These are phyloP conservation scores for Panaeolus cyanescens DNA, from an alignment of 768 basidiomycete species.

Conservation along the genomic window DNA sequence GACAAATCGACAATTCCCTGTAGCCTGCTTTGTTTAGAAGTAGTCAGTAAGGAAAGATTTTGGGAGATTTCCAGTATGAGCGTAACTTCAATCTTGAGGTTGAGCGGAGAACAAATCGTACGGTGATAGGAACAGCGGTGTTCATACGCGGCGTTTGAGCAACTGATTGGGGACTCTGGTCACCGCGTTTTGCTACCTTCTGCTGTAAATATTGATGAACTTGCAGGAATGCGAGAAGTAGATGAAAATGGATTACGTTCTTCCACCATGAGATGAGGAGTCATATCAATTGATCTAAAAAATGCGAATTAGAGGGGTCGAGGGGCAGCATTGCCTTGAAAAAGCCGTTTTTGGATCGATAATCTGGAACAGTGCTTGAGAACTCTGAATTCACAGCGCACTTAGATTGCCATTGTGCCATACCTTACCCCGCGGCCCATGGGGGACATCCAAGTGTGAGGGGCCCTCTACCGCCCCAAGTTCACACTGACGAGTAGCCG, in stretches of 20 bases:
- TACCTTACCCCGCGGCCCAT: background rate
- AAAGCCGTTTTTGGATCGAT: too few species aligned
- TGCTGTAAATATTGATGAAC: too few species aligned
- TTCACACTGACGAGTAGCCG: background rate
- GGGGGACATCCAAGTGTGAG: background rate
- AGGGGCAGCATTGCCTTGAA: too few species aligned
- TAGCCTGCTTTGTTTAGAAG: background rate
- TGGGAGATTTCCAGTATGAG: background rate
- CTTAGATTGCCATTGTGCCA: background rate
- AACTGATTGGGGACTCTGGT: background rate
- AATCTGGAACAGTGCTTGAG: too few species aligned
- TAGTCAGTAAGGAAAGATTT: background rate
- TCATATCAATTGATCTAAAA: background rate
- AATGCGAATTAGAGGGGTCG: too few species aligned
- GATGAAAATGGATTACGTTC: too few species aligned
- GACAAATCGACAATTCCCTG: background rate
- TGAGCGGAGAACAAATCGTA: background rate
- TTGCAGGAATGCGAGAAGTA: too few species aligned
- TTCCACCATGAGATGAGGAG: too few species aligned
- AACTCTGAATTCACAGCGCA: too few species aligned
- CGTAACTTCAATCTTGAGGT: background rate
- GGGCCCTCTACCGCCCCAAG: background rate
- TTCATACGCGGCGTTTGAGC: constrained; percentile 1
- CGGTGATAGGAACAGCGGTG: background rate
- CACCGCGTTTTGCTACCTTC: background rate